A percentile compares a stretch with the other conserved stretches of the same genome.
These are phyloP conservation scores for Rhynchosporium agropyri DNA, from an alignment of 2,329 filamentous ascomycete species.

Conservation along the genomic window DNA sequence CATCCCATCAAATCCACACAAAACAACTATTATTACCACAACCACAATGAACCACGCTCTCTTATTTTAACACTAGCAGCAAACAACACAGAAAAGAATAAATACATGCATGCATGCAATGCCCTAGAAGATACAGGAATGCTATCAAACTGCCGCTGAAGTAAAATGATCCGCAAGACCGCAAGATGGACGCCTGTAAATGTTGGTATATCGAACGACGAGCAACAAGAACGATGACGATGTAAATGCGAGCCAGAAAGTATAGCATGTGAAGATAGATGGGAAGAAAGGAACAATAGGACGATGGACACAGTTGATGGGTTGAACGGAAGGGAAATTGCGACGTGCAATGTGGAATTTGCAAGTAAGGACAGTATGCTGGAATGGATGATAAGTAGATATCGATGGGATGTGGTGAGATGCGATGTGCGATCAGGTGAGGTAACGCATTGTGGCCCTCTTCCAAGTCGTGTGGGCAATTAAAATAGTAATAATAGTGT, in stretches of 20 bases:
- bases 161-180: not conserved
- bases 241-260: constrained; percentile 1
- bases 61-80: no score
- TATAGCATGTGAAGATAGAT: not conserved
- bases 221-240: constrained; percentile 8
- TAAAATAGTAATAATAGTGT: not conserved
- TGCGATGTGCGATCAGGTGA: not conserved
- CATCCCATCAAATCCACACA: no score
- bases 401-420: constrained; percentile 1
- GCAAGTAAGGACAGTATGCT: not conserved
- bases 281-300: not conserved
- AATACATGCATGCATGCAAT: no score
- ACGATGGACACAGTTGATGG: not conserved
- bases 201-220: constrained; percentile 35
- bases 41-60: no score
- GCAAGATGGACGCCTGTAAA: constrained; percentile 28
- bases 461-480: constrained; percentile 6
- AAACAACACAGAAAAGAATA: no score
- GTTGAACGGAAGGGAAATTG: not conserved
- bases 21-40: no score
- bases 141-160: not conserved
- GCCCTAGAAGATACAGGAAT: constrained; percentile 4
- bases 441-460: constrained; percentile 4
- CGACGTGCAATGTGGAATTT: not conserved
- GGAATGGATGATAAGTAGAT: constrained; percentile 3